These are phyloP conservation scores for Nitzschia inconspicua DNA, from an alignment of 108 stramenopile genomes.

Conservation along the genomic window DNA sequence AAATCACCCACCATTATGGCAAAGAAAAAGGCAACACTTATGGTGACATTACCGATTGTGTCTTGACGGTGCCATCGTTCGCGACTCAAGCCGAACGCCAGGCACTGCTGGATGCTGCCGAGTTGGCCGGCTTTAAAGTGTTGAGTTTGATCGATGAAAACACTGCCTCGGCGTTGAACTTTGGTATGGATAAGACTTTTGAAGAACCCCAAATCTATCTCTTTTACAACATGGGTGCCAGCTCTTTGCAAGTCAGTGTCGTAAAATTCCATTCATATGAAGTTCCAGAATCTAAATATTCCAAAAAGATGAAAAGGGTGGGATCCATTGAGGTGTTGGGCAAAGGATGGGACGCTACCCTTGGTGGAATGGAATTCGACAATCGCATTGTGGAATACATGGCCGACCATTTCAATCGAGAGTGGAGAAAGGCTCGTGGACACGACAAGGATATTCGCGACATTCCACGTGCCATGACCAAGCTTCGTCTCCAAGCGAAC, in stretches of 20 bases:
- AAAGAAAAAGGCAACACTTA: slow-evolving; percentile 47
- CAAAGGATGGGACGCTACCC: slow-evolving; percentile 92
- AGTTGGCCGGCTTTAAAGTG: slow-evolving; percentile 93
- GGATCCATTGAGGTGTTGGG: slow-evolving; percentile 91
- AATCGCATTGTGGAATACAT: slow-evolving; percentile 87
- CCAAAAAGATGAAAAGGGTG: slow-evolving; percentile 81
- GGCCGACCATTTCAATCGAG: slow-evolving; percentile 90
- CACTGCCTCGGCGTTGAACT: slow-evolving; percentile 96
- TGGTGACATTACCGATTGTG: slow-evolving; percentile 67
- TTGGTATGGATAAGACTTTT: slow-evolving; percentile 91
- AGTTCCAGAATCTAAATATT: slow-evolving; percentile 63
- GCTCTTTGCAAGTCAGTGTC: slow-evolving; percentile 83
- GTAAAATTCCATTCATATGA: slow-evolving; percentile 73
- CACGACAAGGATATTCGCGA: slow-evolving; percentile 75
- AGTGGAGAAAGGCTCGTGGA: slow-evolving; percentile 65
- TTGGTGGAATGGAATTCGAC: slow-evolving; percentile 91
- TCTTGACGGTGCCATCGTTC: slow-evolving; percentile 95
- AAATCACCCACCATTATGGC: slow-evolving; percentile 87
- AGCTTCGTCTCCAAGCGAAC: slow-evolving; percentile 92
- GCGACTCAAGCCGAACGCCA: slow-evolving; percentile 92
- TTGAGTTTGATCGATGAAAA: slow-evolving; percentile 96
- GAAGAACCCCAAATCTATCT: slow-evolving; percentile 81
- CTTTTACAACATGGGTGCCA: slow-evolving; percentile 98
- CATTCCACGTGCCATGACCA: slow-evolving; percentile 90
- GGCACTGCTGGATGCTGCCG: slow-evolving; percentile 93